Evolutionary conservation across 495 filamentous ascomycete genomes (phyloP).

Genomic region (Delitschia confertaspora): DNA sequence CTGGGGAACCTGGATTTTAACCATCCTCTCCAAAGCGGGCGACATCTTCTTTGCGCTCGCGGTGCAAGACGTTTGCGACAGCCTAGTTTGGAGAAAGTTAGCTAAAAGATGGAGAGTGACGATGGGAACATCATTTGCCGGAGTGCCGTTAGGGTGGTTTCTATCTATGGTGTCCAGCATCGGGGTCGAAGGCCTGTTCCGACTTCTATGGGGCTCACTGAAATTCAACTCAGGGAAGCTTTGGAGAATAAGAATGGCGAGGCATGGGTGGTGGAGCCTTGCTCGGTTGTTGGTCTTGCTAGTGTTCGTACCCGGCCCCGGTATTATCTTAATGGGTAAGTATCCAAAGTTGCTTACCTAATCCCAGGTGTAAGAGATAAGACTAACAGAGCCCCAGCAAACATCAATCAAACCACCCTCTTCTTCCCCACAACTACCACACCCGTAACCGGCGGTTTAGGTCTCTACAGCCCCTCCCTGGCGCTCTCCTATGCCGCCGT

Average conservation of each 20-base stretch:
- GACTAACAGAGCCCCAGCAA: no score
- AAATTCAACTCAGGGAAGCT: no score
- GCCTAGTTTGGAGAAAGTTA: slow-evolving; percentile 7
- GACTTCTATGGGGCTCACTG: no score
- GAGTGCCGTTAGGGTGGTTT: slow-evolving; percentile 7
- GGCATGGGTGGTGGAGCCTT: slow-evolving; percentile 3
- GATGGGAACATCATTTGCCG: background rate
- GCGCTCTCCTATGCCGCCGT: background rate
- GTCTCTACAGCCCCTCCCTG: slow-evolving; percentile 3
- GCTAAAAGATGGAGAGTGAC: background rate
- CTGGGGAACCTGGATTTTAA: slow-evolving; percentile 9
- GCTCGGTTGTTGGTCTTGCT: slow-evolving; percentile 6
- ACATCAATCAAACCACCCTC: slow-evolving; percentile 1
- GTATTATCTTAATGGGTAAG: slow-evolving; percentile 15
- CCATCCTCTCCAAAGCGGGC: slow-evolving; percentile 9
- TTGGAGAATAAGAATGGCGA: background rate
- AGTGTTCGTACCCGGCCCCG: slow-evolving; percentile 12
- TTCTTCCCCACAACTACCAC: slow-evolving; percentile 2
- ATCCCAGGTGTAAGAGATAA: no score
- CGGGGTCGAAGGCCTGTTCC: slow-evolving; percentile 5
- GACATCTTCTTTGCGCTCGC: slow-evolving; percentile 17
- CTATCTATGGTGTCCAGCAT: slow-evolving; percentile 9
- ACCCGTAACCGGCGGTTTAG: slow-evolving; percentile 8
- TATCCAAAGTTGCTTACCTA: no score
- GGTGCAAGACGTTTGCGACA: slow-evolving; percentile 7